A percentile compares a stretch with the other conserved stretches of the same genome.
phyloP scores from a whole-genome alignment of 768 basidiomycete species.

The Russula sp. region DNA sequence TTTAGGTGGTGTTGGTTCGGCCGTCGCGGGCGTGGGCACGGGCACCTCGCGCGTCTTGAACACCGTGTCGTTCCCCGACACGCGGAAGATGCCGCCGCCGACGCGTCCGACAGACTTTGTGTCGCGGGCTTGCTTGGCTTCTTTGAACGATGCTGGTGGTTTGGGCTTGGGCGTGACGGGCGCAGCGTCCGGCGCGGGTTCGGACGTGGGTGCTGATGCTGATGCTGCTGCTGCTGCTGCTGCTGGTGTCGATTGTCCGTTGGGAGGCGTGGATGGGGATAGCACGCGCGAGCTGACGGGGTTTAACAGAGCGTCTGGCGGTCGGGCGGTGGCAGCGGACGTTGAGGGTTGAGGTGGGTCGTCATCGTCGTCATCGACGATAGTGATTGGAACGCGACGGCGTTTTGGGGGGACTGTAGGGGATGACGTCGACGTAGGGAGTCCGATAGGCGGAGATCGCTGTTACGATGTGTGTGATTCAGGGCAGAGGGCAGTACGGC shows the following conservation, averaged over 20 bases:
- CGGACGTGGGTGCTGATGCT: constrained; percentile 1
- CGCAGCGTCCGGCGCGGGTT: background rate
- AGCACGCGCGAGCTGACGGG: constrained; percentile 19
- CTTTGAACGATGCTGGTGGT: constrained; percentile 39
- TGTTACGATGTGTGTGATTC: constrained; percentile 8
- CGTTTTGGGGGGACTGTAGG: constrained; percentile 29
- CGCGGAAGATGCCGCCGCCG: constrained; percentile 68
- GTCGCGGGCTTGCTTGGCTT: constrained; percentile 52
- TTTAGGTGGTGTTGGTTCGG: background rate
- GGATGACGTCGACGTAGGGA: background rate
- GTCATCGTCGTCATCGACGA: constrained; percentile 35
- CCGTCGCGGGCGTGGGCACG: background rate
- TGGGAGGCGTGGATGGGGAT: constrained; percentile 3
- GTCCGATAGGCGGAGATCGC: constrained; percentile 26
- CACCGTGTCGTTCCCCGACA: constrained; percentile 52
- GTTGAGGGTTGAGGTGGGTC: constrained; percentile 9
- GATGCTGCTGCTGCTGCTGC: constrained; percentile 11
- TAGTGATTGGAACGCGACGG: constrained; percentile 57
- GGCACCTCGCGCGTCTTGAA: constrained; percentile 34
- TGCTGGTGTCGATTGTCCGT: background rate
- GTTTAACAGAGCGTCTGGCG: constrained; percentile 14
- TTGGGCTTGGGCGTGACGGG: constrained; percentile 15
- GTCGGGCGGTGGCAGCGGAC: background rate
- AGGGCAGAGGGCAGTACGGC: background rate
- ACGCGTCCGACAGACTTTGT: constrained; percentile 34